These are phyloP conservation scores for Botrytis cinerea DNA, from an alignment of 2,329 filamentous ascomycete species.

Conservation along the genomic window DNA sequence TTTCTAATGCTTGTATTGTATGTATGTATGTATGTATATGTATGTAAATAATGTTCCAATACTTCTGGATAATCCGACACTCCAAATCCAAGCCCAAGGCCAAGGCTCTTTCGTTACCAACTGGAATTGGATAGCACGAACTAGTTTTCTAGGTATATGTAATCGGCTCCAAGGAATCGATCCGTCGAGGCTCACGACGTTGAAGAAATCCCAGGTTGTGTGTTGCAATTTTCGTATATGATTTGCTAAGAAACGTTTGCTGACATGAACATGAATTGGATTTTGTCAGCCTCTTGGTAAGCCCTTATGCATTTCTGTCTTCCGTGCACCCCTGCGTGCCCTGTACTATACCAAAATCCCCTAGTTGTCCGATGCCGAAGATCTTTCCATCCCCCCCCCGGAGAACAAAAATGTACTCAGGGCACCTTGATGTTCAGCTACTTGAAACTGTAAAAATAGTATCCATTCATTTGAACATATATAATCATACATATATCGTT, in stretches of 20 bases:
- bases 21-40: not conserved
- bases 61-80: not conserved
- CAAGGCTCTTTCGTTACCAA: constrained; percentile 3
- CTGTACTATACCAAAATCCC: not conserved
- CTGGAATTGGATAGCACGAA: not conserved
- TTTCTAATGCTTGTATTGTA: not conserved
- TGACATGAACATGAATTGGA: constrained; percentile 28
- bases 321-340: not conserved
- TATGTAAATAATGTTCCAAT: not conserved
- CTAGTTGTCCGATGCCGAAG: not conserved
- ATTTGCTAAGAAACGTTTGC: constrained; percentile 25
- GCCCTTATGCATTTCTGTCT: not conserved
- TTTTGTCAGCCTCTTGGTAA: constrained; percentile 27
- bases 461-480: not conserved
- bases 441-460: not conserved
- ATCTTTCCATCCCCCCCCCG: not conserved
- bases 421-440: not conserved
- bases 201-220: not conserved
- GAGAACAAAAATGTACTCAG: constrained; percentile 2
- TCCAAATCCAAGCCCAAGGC: not conserved
- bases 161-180: not conserved
- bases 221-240: not conserved
- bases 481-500: not conserved
- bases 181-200: not conserved
- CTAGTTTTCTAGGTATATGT: not conserved